A percentile compares a stretch with the other conserved stretches of the same genome.
phyloP scores from a whole-genome alignment of 352 stramenopile genomes.

The Globisporangium carolinianum region DNA sequence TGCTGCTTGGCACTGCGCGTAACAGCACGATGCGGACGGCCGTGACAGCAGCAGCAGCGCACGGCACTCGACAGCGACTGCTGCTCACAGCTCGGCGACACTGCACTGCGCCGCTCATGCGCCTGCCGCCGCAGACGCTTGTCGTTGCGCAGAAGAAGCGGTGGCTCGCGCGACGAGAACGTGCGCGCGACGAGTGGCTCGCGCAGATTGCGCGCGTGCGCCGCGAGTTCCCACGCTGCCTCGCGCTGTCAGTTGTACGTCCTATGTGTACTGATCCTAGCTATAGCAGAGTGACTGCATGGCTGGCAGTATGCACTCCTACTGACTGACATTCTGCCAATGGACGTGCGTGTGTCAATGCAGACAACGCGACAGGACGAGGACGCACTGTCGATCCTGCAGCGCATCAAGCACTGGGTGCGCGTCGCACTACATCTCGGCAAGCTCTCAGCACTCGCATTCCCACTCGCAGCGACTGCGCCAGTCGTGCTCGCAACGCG shows the following conservation, averaged over 20 bases:
- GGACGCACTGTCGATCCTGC: conserved; percentile 14
- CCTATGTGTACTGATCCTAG: background rate
- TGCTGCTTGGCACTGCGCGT: background rate
- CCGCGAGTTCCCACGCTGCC: conserved; percentile 11
- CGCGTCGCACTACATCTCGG: conserved; percentile 44
- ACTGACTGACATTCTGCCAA: no score
- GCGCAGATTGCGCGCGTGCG: background rate
- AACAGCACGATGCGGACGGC: background rate
- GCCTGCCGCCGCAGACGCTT: conserved; percentile 11
- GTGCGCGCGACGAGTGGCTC: conserved; percentile 6
- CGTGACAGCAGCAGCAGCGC: background rate
- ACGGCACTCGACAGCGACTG: background rate
- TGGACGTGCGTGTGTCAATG: background rate
- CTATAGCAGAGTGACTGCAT: background rate
- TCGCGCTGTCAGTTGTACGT: conserved; percentile 14
- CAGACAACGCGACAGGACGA: conserved; percentile 8
- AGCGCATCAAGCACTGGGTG: conserved; percentile 37
- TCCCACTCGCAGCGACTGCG: conserved; percentile 37
- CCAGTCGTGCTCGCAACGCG: conserved; percentile 32
- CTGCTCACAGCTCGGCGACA: conserved; percentile 3
- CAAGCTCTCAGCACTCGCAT: conserved; percentile 46
- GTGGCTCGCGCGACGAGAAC: conserved; percentile 3
- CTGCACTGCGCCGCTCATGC: background rate
- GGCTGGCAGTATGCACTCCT: no score
- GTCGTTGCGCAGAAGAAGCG: conserved; percentile 10